Percentiles rank a stretch among this genome's conserved stretches.
Evolutionary conservation across 371 early-diverging fungal species (phyloP).

Genomic region (Ecytonucleospora hepatopenaei): DNA sequence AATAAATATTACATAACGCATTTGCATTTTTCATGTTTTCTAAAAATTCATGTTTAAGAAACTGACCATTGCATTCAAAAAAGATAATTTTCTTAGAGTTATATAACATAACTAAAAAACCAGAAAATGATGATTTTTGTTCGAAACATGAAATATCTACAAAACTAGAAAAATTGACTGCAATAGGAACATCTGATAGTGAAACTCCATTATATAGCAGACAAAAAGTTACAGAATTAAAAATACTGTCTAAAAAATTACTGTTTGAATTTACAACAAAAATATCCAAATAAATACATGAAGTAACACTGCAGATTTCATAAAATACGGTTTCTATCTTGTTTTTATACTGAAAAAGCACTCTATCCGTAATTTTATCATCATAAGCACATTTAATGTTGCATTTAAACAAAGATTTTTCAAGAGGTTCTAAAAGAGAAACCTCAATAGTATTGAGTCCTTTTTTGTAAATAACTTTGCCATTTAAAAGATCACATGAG

Average conservation of each 20-base stretch:
- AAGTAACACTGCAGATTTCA: slow-evolving; percentile 17
- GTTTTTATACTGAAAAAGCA: slow-evolving; percentile 8
- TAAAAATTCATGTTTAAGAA: not conserved
- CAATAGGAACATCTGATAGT: slow-evolving; percentile 25
- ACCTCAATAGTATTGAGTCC: slow-evolving; percentile 3
- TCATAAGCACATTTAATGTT: slow-evolving; percentile 20
- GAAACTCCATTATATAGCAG: slow-evolving; percentile 31
- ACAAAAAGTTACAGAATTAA: slow-evolving; percentile 33
- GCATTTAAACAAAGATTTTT: slow-evolving; percentile 20
- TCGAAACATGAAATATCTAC: slow-evolving; percentile 29
- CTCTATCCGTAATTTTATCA: slow-evolving; percentile 14
- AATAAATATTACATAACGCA: not conserved
- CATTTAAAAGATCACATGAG: not conserved
- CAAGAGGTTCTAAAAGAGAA: not conserved
- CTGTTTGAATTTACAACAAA: slow-evolving; percentile 39
- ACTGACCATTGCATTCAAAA: slow-evolving; percentile 15
- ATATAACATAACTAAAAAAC: slow-evolving; percentile 22
- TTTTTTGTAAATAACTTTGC: not conserved
- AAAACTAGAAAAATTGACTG: slow-evolving; percentile 5
- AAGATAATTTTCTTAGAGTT: slow-evolving; percentile 29
- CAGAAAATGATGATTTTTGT: slow-evolving; percentile 2
- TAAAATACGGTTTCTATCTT: slow-evolving; percentile 26
- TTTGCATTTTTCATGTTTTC: not conserved
- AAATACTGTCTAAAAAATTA: slow-evolving; percentile 18
- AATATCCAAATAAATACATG: too few species aligned